Conservation (phyloP, 2,329 filamentous ascomycete genomes). For the Didymella lethalis region DNA sequence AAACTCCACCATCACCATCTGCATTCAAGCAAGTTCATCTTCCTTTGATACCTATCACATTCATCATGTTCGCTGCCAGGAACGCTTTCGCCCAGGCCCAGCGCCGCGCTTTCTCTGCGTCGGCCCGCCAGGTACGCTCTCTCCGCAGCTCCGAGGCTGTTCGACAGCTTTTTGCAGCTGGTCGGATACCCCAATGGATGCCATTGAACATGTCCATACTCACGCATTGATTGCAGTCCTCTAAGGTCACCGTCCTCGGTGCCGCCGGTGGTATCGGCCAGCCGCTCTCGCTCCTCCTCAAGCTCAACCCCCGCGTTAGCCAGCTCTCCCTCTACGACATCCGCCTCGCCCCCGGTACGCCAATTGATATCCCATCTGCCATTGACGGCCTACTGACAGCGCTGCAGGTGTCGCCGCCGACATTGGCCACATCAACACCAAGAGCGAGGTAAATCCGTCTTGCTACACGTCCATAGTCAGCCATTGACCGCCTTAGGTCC, state of each 20-base stretch:
- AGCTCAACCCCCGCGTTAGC: slow-evolving; percentile 95
- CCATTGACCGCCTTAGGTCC: slow-evolving; percentile 64
- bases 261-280: slow-evolving; percentile 98
- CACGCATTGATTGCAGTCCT: slow-evolving; percentile 67
- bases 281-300: slow-evolving; percentile 95
- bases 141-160: slow-evolving; percentile 19
- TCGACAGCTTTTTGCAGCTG: slow-evolving; percentile 36
- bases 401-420: slow-evolving; percentile 91
- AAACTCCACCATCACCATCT: slow-evolving; percentile 26
- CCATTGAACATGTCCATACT: slow-evolving; percentile 18
- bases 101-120: slow-evolving; percentile 62
- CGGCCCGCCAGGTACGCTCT: slow-evolving; percentile 59
- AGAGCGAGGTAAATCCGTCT: slow-evolving; percentile 69
- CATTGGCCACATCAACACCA: slow-evolving; percentile 99
- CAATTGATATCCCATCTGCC: background rate
- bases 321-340: slow-evolving; percentile 99
- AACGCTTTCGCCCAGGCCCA: slow-evolving; percentile 60
- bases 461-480: slow-evolving; percentile 11
- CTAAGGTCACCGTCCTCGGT: slow-evolving; percentile 97
- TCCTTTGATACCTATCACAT: slow-evolving; percentile 30
- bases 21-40: slow-evolving; percentile 37
- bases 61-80: slow-evolving; percentile 72
- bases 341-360: slow-evolving; percentile 86
- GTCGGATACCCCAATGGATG: slow-evolving; percentile 11
- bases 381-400: slow-evolving; percentile 29